Base-by-base conservation (phyloP, 1,284 basidiomycete species). In the Anthracocystis panici-leucophaei region DNA sequence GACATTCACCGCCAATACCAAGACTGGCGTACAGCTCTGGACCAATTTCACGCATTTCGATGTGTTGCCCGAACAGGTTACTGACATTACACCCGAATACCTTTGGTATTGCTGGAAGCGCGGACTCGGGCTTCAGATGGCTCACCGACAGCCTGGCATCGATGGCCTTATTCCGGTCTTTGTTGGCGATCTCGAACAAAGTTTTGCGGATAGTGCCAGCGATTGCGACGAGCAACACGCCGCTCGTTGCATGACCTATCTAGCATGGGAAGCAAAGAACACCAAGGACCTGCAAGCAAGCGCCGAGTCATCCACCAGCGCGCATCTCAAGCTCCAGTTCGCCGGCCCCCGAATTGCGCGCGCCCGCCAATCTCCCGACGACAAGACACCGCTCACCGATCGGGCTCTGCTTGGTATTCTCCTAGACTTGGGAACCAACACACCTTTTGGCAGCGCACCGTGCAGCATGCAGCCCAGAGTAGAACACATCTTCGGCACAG, bases 61-160 rank as follows among this genome's bases (percentile, higher is more conserved):
- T 8, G 40, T 45, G 38, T 14, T 59, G 6, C 23, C 18, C 25
- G 6, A 31, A 12, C 14, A 7, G 2, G 5, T 59, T 9, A 5
- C 3, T 18, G 10, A 45, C 8, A 40, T 61, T 16, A 35, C 59
- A n/a, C 46, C 48, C 9, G 31, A 52, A 14, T 64, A 38, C 23
- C 50, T 64, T 16, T 64, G 62, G 62, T 33, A 21, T 20, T 64
- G 62, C 18, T 64, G 62, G 55, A 62, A 56, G 60, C 52, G 52
- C 5, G 61, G 61, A 21, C 40, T 52, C 16, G 61, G 41, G 10
- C 25, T 64, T 2, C 61, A 64, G 42, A 44, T 29, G 16, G 16
- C 11, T 20, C 45, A 50, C 31, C 5, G 5, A 3, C 61, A 64
- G 33, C 14, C 27, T 23, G 54, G 61, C 46, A 51, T 63, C 14